Base-by-base conservation (phyloP, 352 stramenopile genomes). In the Aphanomyces cochlioides region DNA sequence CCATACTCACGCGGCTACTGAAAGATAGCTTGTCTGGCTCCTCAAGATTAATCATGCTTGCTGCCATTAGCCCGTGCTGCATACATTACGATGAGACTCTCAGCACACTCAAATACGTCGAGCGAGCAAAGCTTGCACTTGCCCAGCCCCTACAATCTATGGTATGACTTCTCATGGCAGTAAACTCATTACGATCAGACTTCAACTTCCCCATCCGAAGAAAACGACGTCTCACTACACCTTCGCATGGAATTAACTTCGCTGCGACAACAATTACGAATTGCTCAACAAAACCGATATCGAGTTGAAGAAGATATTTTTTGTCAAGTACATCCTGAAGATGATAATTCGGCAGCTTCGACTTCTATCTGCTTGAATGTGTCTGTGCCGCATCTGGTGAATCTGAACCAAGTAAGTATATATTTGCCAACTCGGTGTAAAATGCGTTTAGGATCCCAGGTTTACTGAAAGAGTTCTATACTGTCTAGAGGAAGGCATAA, bases 21-120 rank as follows among this genome's bases (percentile, higher is more conserved):
- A 92, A 93, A 47, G 80, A 93, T 57, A 87, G 80, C 58, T 77
- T 96, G 2, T 88, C 86, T 45, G 86, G 89, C 3, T 91, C 94
- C 45, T 80, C 87, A 36, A 87, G 87, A 43, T 93, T 85, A 0
- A 81, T 95, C 10, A 93, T 96, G 78, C 82, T 96, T n/a, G 89
- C 88, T n/a, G 78, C 81, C 2, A 88, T 95, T 67, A 95, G 86
- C 63, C 89, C 89, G 3, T 92, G 84, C 47, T 90, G 86, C 39
- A 74, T 78, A 3, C 86, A 96, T 69, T 96, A 92, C 48, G 88
- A 96, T 47, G 89, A 96, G 59, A 92, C 89, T 0, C 67, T 96
- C n/a, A 85, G 82, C 59, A 96, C 89, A 3, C 73, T 96, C 38
- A 88, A 87, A 67, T 92, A 88, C 69, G 80, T 93, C 28, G 87